These are phyloP conservation scores for Ploettnerulaceae sp. DNA, from an alignment of 2,329 filamentous ascomycete genomes.

Conservation along the genomic window DNA sequence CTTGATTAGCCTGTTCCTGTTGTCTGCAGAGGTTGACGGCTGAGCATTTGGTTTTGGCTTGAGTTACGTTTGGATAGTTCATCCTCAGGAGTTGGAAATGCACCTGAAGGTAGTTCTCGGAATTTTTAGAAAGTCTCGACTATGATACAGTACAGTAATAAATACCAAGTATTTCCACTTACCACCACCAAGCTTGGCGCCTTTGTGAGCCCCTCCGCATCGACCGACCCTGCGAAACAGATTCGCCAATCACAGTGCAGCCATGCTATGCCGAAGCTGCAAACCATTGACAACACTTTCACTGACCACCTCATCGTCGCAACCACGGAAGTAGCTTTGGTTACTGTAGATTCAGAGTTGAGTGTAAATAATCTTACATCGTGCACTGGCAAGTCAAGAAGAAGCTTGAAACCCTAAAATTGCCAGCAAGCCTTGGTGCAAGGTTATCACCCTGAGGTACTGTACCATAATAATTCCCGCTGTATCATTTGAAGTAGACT, in stretches of 20 bases:
- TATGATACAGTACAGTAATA: too few species aligned
- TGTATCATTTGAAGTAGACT: conserved; percentile 22
- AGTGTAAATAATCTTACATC: background rate
- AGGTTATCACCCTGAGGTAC: background rate
- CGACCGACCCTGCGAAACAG: conserved; percentile 10
- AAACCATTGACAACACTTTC: conserved; percentile 12
- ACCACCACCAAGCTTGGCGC: background rate
- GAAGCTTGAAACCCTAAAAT: conserved; percentile 2
- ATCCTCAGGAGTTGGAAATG: too few species aligned
- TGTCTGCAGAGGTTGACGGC: too few species aligned
- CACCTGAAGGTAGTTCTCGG: too few species aligned
- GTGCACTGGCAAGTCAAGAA: conserved; percentile 7
- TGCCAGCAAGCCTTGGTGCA: conserved; percentile 1
- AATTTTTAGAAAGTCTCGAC: too few species aligned
- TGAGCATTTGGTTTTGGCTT: too few species aligned
- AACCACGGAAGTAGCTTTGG: too few species aligned
- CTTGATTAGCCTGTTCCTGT: too few species aligned
- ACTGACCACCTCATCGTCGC: conserved; percentile 11
- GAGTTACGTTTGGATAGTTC: too few species aligned
- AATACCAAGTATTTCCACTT: conserved; percentile 1
- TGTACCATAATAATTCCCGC: conserved; percentile 12
- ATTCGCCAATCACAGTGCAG: conserved; percentile 17
- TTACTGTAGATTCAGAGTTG: conserved; percentile 4
- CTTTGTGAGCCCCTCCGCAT: conserved; percentile 7
- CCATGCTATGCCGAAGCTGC: conserved; percentile 17